Base-by-base conservation (phyloP, 257 asterid species). In the Ilex aquifolium region DNA sequence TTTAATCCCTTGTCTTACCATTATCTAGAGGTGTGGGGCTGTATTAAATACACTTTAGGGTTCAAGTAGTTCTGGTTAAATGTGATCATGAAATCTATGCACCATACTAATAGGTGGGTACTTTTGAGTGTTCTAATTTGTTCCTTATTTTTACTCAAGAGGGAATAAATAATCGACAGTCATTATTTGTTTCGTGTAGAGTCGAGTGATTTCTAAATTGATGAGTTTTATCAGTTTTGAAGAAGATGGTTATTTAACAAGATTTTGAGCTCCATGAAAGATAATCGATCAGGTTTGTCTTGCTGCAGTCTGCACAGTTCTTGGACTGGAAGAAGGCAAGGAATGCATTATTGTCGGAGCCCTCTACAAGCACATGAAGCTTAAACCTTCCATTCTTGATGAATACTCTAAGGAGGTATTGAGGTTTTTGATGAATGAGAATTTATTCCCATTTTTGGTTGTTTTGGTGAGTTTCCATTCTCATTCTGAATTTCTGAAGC, bases 331-430 rank as follows among this genome's bases (percentile, higher is more conserved):
- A 77, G 71, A 79, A 72, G 97, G 83, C 65, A 90, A 83, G 68
- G 88, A 87, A 50, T 93, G 99, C 73, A 68, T 93, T 64, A 65
- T 90, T 61, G 95, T 93, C 66, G 99, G 99, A 61, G 89, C 99
- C 15, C 78, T 93, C 53, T 90, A 77, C 76, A 93, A 93, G 80
- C 87, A 90, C 79, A 93, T 93, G 99, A 85, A 87, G 74, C 97
- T 93, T 61, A 93, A 89, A 77, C 99, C 97, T 75, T 69, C 80
- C 17, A 61, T 93, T 64, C 96, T 93, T 50, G 97, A 87, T 61
- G 99, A 90, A 83, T 90, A 90, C 75, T 87, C 99, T 62, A 93
- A 90, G 81, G 97, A 84, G 97, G 97, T 93, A 80, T 29, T 44
- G 54, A 16, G 31, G 29, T 65, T 62, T 29, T 65, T 66, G 56